A percentile compares a stretch with the other conserved stretches of the same genome.
Conservation (phyloP, 2,329 filamentous ascomycete genomes). For the Chaetomiaceae sp. region DNA sequence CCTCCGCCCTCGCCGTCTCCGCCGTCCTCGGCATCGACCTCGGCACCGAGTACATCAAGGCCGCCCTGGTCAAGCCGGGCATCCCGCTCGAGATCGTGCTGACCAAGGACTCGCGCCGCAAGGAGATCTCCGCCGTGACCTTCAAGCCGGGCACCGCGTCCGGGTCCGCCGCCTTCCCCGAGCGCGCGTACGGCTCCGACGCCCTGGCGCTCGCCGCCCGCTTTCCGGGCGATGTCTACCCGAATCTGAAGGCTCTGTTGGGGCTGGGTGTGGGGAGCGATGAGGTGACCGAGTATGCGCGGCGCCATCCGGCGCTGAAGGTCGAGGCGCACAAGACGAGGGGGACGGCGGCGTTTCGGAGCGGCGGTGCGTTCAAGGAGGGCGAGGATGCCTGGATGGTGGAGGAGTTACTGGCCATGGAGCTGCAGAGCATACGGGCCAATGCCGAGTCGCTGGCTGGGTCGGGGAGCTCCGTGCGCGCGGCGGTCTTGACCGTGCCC, state of each 20-base stretch:
- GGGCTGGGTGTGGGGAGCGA: slow-evolving; percentile 60
- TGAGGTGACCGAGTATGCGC: slow-evolving; percentile 62
- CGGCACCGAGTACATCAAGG: slow-evolving; percentile 96
- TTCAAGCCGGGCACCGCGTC: slow-evolving; percentile 76
- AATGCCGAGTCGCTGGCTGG: slow-evolving; percentile 84
- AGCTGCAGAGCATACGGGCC: slow-evolving; percentile 82
- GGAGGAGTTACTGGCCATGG: slow-evolving; percentile 93
- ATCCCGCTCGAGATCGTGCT: slow-evolving; percentile 96
- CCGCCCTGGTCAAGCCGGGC: slow-evolving; percentile 89
- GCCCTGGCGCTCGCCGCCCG: slow-evolving; percentile 79
- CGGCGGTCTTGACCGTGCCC: slow-evolving; percentile 83
- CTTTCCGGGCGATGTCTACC: slow-evolving; percentile 90
- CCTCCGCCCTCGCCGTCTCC: slow-evolving; percentile 49
- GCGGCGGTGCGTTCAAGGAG: slow-evolving; percentile 54
- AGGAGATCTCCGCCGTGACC: slow-evolving; percentile 83
- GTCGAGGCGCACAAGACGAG: slow-evolving; percentile 54
- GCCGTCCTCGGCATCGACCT: slow-evolving; percentile 90
- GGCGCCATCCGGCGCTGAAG: slow-evolving; percentile 71
- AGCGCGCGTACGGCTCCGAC: slow-evolving; percentile 87
- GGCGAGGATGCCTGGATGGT: slow-evolving; percentile 66
- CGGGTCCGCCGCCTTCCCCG: slow-evolving; percentile 65
- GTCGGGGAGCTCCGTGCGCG: slow-evolving; percentile 64
- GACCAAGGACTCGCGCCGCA: slow-evolving; percentile 95
- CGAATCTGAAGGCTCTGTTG: slow-evolving; percentile 87
- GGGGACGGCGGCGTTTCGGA: slow-evolving; percentile 76